These are phyloP conservation scores for Martensiomyces pterosporus DNA, from an alignment of 192 early-diverging fungal species.

Conservation along the genomic window DNA sequence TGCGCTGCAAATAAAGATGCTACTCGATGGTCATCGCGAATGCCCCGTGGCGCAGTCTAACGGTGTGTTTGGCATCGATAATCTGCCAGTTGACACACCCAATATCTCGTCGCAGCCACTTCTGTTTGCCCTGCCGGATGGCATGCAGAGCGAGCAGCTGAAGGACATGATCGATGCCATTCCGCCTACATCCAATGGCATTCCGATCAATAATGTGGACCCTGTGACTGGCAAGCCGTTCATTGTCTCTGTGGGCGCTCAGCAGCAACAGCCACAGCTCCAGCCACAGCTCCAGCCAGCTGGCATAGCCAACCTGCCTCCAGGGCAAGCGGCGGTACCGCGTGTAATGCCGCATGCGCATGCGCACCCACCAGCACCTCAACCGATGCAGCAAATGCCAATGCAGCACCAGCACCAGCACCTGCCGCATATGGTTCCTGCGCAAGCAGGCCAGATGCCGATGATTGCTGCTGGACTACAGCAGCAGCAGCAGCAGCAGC, in stretches of 20 bases:
- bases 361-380: too few species aligned
- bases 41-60: constrained; percentile 68
- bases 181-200: constrained; percentile 30
- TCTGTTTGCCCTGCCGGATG: constrained; percentile 7
- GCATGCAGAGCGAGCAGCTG: constrained; percentile 19
- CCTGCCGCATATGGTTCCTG: too few species aligned
- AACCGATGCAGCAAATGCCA: too few species aligned
- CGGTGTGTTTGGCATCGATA: constrained; percentile 57
- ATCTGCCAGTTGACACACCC: constrained; percentile 17
- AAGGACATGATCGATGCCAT: constrained; percentile 40
- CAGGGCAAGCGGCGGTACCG: neutral
- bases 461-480: too few species aligned
- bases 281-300: neutral
- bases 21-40: constrained; percentile 74
- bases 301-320: neutral
- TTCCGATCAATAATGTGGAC: constrained; percentile 22
- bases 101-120: constrained; percentile 20
- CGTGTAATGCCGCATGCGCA: too few species aligned
- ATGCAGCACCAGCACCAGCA: too few species aligned
- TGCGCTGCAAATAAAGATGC: constrained; percentile 69
- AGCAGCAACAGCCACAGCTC: neutral
- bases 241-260: neutral
- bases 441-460: too few species aligned
- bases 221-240: constrained; percentile 5
- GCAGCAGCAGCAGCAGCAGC: too few species aligned